Conservation (phyloP, 2,329 filamentous ascomycete genomes). For the Lachnellula willkommii region DNA sequence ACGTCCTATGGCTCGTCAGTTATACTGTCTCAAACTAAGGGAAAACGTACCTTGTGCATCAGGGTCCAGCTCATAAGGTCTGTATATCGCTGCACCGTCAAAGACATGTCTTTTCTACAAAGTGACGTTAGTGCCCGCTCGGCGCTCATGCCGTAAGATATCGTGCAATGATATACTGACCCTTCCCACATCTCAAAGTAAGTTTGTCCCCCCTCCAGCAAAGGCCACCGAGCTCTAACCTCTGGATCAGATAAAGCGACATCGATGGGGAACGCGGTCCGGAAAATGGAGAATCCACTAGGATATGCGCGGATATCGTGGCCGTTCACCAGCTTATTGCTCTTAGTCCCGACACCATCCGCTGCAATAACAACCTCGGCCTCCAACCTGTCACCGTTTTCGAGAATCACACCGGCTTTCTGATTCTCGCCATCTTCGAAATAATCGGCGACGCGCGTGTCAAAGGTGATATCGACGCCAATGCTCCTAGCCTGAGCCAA, state of each 20-base stretch:
- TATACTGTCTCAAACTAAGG: neutral
- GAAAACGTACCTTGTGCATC: neutral
- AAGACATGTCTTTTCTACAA: neutral
- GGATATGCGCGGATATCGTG: constrained; percentile 36
- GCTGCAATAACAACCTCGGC: constrained; percentile 37
- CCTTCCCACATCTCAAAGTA: neutral
- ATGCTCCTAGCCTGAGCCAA: constrained; percentile 44
- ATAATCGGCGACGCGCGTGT: constrained; percentile 44
- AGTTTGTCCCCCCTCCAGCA: neutral
- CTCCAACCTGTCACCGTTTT: constrained; percentile 39
- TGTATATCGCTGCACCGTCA: neutral
- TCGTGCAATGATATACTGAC: neutral
- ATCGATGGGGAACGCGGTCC: constrained; percentile 13
- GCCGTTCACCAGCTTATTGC: constrained; percentile 21
- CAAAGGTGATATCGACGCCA: constrained; percentile 48
- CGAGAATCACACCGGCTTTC: constrained; percentile 33
- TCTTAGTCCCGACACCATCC: constrained; percentile 32
- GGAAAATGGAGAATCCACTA: constrained; percentile 37
- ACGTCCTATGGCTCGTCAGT: neutral
- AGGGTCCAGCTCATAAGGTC: neutral
- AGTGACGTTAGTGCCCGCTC: neutral
- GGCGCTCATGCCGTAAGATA: neutral
- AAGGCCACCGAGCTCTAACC: constrained; percentile 27
- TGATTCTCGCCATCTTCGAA: constrained; percentile 41
- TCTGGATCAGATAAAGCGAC: neutral